phyloP scores from a whole-genome alignment of 2,329 filamentous ascomycete species.

The Tolypocladium pustulatum region DNA sequence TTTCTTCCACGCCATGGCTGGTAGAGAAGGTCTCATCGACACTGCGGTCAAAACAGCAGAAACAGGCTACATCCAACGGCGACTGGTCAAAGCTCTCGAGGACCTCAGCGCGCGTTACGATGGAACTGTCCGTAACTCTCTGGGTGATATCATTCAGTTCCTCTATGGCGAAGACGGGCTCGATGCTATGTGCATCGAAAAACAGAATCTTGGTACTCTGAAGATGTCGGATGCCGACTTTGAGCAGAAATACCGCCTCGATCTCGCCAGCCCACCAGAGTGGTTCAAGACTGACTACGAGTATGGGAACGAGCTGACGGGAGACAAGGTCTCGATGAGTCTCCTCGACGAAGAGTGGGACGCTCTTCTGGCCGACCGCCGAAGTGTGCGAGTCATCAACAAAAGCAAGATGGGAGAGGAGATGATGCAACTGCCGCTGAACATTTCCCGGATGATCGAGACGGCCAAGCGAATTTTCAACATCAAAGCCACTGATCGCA shows the following conservation, averaged over 20 bases:
- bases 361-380: slow-evolving; percentile 61
- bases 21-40: slow-evolving; percentile 98
- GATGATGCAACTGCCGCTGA: slow-evolving; percentile 83
- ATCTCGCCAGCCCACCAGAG: slow-evolving; percentile 50
- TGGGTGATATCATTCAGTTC: slow-evolving; percentile 95
- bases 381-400: slow-evolving; percentile 61
- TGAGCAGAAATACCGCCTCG: slow-evolving; percentile 70
- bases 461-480: slow-evolving; percentile 85
- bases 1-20: slow-evolving; percentile 99
- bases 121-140: slow-evolving; percentile 90
- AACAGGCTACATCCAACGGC: slow-evolving; percentile 97
- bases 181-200: slow-evolving; percentile 88
- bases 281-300: slow-evolving; percentile 53
- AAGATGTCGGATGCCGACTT: slow-evolving; percentile 70
- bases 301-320: slow-evolving; percentile 74
- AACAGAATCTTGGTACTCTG: slow-evolving; percentile 81
- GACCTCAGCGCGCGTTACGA: slow-evolving; percentile 97
- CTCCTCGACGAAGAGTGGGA: slow-evolving; percentile 86
- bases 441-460: slow-evolving; percentile 82
- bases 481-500: slow-evolving; percentile 74
- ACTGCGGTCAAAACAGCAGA: slow-evolving; percentile 99
- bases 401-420: slow-evolving; percentile 64
- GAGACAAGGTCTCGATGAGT: slow-evolving; percentile 78
- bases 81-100: slow-evolving; percentile 94
- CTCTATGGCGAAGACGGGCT: slow-evolving; percentile 95